Evolutionary conservation across 495 filamentous ascomycete genomes (phyloP).

Genomic region (Neurospora pannonica): DNA sequence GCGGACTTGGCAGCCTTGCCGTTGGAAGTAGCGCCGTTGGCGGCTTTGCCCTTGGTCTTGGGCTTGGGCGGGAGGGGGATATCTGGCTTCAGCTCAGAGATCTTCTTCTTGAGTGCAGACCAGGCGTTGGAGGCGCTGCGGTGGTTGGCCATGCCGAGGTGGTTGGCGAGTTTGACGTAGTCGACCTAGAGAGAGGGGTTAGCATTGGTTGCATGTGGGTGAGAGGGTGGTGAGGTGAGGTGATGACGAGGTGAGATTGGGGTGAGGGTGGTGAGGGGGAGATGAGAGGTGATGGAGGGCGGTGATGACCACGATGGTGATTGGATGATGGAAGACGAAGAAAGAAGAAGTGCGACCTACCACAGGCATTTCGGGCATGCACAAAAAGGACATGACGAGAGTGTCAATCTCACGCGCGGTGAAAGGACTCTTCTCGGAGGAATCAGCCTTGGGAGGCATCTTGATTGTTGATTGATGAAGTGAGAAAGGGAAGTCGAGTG

Average conservation of each 20-base stretch:
- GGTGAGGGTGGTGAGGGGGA: not conserved
- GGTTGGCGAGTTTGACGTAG: not conserved
- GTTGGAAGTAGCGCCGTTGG: not conserved
- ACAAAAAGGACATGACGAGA: constrained; percentile 3
- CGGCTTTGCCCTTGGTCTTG: not conserved
- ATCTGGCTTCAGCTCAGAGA: not conserved
- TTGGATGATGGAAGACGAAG: not conserved
- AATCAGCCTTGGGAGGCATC: not conserved
- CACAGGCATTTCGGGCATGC: constrained; percentile 1
- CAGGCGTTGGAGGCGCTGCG: constrained; percentile 8
- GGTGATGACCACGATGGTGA: not conserved
- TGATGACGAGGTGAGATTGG: not conserved
- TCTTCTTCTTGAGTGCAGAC: constrained; percentile 1
- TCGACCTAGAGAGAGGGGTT: constrained; percentile 1
- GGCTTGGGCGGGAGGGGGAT: not conserved
- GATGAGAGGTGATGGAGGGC: not conserved
- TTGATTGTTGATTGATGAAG: not conserved
- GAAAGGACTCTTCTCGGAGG: not conserved
- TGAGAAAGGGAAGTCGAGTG: not conserved
- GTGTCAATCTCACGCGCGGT: constrained; percentile 4
- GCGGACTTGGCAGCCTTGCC: not conserved
- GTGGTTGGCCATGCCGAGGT: constrained; percentile 8
- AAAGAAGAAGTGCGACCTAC: not conserved
- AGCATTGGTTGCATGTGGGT: not conserved
- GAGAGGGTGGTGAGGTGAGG: not conserved